Evolutionary conservation across 2,329 filamentous ascomycete species (phyloP).

Genomic region (Aureobasidium vineae): DNA sequence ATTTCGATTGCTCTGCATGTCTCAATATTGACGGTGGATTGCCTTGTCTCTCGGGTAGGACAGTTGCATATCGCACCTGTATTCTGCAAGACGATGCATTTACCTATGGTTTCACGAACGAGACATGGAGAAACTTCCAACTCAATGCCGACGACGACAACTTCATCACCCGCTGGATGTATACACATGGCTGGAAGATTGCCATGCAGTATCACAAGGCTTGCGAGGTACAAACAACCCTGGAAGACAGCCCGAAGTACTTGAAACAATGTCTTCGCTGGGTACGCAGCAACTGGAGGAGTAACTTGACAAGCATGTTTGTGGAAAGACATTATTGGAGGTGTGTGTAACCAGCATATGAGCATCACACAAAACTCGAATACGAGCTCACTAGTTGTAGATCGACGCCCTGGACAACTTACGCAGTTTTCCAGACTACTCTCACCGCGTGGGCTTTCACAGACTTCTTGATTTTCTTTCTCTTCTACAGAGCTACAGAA

Average conservation of each 20-base stretch:
- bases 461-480: conserved; percentile 69
- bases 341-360: conserved; percentile 57
- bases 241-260: conserved; percentile 86
- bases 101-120: conserved; percentile 83
- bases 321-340: conserved; percentile 79
- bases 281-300: conserved; percentile 97
- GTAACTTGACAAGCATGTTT: conserved; percentile 88
- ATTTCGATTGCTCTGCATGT: conserved; percentile 95
- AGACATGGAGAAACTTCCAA: conserved; percentile 83
- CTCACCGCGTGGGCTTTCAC: conserved; percentile 85
- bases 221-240: conserved; percentile 87
- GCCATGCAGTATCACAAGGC: conserved; percentile 92
- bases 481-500: conserved; percentile 67
- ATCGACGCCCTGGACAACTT: conserved; percentile 89
- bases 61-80: conserved; percentile 84
- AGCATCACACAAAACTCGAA: not conserved
- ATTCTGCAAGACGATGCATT: conserved; percentile 86
- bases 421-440: conserved; percentile 88
- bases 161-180: conserved; percentile 95
- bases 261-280: conserved; percentile 91
- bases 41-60: conserved; percentile 95
- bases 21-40: conserved; percentile 93
- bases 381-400: conserved; percentile 47
- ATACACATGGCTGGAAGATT: conserved; percentile 88
- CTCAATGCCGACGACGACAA: conserved; percentile 98